Evolutionary conservation across 352 stramenopile genomes (phyloP), one percentile per base, ranked within the genome.

Genomic region (Globisporangium paroecandrum): DNA sequence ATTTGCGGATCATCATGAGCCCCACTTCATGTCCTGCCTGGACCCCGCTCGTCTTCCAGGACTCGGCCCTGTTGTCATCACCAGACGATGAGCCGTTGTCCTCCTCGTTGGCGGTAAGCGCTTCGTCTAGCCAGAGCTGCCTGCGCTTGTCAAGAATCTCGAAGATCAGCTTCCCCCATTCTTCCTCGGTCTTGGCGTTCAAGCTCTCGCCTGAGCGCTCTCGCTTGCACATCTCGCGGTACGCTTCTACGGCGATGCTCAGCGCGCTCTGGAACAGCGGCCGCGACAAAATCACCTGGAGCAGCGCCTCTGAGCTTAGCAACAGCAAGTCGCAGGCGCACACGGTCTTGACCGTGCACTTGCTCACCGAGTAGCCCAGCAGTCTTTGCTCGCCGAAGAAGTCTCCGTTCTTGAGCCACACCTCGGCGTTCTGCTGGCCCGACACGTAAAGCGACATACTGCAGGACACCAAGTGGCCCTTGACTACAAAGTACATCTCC

Each of bases 401-500:
- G 53, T 84, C 65, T 1, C 81, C 83, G 29, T 71, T 77, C 0
- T 66, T 75, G 15, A 75, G 71, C 22, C 69, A 64, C n/a, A 49
- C 62, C 9, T 53, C 34, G 41, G 22, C 29, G 34, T 36, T 58
- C 9, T 59, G n/a, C 2, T 27, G 27, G 0, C 47, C 54, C 3
- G 32, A 25, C 13, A 36, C 20, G 1, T 62, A 53, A 2, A 59
- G n/a, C 15, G 57, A 65, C 3, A 57, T n/a, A 6, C 67, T 71
- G 10, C 22, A 69, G 34, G 69, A 62, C 9, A 73, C 36, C 0
- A 90, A 46, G 27, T 80, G 71, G 0, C 82, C 82, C 15, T 72
- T 73, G 6, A 90, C 77, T 2, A 90, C 80, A 62, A 90, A 90
- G 55, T 85, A 90, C 58, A 90, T 76, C 1, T 75, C 74, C 20